phyloP scores from a whole-genome alignment of 345 rosid species.

The Durio zibethinus region DNA sequence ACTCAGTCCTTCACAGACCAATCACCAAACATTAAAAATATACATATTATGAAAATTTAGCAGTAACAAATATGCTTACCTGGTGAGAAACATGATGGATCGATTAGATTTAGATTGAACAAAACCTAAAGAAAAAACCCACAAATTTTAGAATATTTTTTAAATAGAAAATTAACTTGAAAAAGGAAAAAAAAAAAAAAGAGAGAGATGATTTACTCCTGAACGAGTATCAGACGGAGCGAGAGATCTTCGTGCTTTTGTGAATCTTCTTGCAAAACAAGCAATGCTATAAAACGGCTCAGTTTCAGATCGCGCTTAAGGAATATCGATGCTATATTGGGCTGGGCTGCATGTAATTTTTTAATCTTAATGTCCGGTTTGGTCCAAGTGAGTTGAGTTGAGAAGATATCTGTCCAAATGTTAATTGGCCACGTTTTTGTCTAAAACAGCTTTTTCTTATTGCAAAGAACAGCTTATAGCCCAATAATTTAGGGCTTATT shows the following conservation, averaged over 20 bases:
- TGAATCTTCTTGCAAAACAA: constrained; percentile 27
- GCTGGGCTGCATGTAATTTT: neutral
- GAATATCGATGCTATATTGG: neutral
- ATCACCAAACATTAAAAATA: neutral
- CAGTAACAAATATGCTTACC: constrained; percentile 30
- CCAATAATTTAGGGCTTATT: no score
- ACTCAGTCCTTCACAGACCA: constrained; percentile 70
- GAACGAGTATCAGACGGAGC: neutral
- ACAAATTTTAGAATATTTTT: neutral
- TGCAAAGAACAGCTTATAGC: no score
- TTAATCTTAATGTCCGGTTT: neutral
- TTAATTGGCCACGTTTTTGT: neutral
- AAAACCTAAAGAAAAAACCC: constrained; percentile 15
- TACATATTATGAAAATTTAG: neutral
- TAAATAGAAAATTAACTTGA: neutral
- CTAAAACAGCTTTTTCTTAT: no score
- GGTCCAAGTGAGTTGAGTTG: neutral
- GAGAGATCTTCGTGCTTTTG: neutral
- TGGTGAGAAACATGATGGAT: constrained; percentile 63
- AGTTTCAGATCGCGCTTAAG: neutral
- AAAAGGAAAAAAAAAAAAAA: neutral
- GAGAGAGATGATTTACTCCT: neutral
- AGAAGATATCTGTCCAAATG: neutral
- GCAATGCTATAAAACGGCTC: constrained; percentile 10
- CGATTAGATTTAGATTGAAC: constrained; percentile 27